Percentiles rank a stretch among this genome's conserved stretches.
These are phyloP conservation scores for Paulownia fortunei DNA, from an alignment of 257 asterid genomes.

Conservation along the genomic window DNA sequence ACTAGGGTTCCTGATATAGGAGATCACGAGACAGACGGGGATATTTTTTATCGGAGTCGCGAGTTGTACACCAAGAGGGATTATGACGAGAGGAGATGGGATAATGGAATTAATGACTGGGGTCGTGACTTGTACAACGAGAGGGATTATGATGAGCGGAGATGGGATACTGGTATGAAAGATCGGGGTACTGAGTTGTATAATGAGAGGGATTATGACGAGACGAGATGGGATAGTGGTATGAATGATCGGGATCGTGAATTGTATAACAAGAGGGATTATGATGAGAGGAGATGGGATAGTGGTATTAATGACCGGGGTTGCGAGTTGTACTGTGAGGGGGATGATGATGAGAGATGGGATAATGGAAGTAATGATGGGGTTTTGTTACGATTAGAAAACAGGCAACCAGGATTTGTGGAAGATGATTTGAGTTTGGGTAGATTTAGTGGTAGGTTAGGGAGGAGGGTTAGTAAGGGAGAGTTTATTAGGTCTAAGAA, in stretches of 20 bases:
- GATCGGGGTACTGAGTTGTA: slow-evolving; percentile 35
- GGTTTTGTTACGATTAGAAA: slow-evolving; percentile 30
- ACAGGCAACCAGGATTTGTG: slow-evolving; percentile 29
- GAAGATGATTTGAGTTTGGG: slow-evolving; percentile 41
- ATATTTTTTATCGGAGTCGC: slow-evolving; percentile 7
- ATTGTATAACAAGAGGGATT: slow-evolving; percentile 30
- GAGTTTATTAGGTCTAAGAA: slow-evolving; percentile 44
- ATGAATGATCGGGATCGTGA: slow-evolving; percentile 30
- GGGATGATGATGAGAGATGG: slow-evolving; percentile 24
- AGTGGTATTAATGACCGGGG: slow-evolving; percentile 8
- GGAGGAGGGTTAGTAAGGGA: slow-evolving; percentile 42
- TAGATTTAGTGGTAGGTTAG: slow-evolving; percentile 55
- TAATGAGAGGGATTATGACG: slow-evolving; percentile 39
- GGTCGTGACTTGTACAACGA: slow-evolving; percentile 20
- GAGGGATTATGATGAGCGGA: slow-evolving; percentile 35
- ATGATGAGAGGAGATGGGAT: slow-evolving; percentile 45
- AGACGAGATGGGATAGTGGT: slow-evolving; percentile 40
- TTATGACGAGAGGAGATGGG: slow-evolving; percentile 19
- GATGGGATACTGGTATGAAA: slow-evolving; percentile 16
- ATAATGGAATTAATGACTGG: slow-evolving; percentile 23
- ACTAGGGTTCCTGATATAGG: slow-evolving; percentile 32
- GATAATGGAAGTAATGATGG: slow-evolving; percentile 34
- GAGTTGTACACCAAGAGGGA: slow-evolving; percentile 31
- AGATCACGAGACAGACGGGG: slow-evolving; percentile 18
- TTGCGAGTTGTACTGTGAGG: neutral